Percentiles rank a stretch among this genome's conserved stretches.
Conservation (phyloP, 2,329 filamentous ascomycete genomes). For the Colletotrichum karsti region DNA sequence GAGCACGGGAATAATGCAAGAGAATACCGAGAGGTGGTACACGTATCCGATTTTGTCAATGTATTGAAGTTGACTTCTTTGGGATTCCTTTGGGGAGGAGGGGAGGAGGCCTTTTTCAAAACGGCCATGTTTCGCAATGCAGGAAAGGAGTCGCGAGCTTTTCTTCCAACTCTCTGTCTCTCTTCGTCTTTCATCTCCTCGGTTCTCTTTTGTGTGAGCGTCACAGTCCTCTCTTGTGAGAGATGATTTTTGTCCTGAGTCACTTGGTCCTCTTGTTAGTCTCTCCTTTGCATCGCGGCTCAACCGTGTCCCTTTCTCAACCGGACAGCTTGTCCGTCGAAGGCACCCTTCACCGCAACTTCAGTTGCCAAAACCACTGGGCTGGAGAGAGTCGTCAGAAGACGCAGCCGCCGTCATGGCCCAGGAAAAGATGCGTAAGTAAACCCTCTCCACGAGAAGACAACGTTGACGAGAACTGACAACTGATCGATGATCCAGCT, state of each 20-base stretch:
- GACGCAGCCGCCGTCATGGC: constrained; percentile 16
- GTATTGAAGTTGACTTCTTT: neutral
- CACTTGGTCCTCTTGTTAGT: neutral
- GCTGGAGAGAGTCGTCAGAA: neutral
- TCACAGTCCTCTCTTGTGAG: neutral
- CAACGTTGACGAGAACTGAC: fast-evolving
- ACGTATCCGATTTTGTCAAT: too few species aligned
- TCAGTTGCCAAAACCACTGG: neutral
- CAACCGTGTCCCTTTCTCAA: neutral
- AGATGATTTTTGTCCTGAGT: neutral
- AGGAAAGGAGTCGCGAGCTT: neutral
- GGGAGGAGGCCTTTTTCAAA: neutral
- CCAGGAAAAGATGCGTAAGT: constrained; percentile 21
- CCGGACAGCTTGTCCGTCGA: neutral
- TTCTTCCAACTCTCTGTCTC: neutral
- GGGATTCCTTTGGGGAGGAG: neutral
- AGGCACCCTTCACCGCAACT: neutral
- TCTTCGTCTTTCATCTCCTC: neutral
- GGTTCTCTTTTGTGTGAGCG: neutral
- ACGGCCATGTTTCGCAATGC: constrained; percentile 19
- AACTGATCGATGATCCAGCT: constrained; percentile 11
- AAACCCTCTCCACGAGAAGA: too few species aligned
- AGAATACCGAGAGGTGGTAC: too few species aligned
- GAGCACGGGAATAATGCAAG: neutral
- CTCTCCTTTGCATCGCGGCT: neutral